phyloP scores from a whole-genome alignment of 108 stramenopile species.

The Conticribra weissflogii region DNA sequence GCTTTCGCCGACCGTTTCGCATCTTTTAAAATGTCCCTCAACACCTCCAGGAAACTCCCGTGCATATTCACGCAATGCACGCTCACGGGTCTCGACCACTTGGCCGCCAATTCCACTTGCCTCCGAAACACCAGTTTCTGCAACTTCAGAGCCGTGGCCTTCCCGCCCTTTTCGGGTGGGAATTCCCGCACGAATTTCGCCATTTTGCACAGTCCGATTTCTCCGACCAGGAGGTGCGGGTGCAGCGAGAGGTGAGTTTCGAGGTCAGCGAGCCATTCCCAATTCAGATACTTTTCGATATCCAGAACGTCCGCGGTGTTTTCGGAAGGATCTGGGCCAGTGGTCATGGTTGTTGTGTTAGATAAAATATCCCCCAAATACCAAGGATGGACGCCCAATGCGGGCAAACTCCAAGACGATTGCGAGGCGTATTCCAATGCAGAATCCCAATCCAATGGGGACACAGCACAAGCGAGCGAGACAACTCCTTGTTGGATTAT shows the following conservation, averaged over 20 bases:
- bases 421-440: constrained; percentile 63
- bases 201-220: constrained; percentile 85
- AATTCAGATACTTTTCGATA: constrained; percentile 27
- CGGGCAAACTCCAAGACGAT: constrained; percentile 53
- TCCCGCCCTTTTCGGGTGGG: constrained; percentile 56
- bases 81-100: constrained; percentile 67
- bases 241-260: constrained; percentile 62
- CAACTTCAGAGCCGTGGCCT: constrained; percentile 62
- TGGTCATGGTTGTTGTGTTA: constrained; percentile 14
- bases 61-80: constrained; percentile 87
- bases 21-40: constrained; percentile 49
- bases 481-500: constrained; percentile 22
- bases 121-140: constrained; percentile 70
- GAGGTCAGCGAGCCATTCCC: constrained; percentile 65
- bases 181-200: constrained; percentile 72
- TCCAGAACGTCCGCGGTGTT: too few relatives aligned
- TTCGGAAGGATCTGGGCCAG: too few relatives aligned
- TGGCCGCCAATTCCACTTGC: constrained; percentile 75
- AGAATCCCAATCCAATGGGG: constrained; percentile 67
- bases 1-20: constrained; percentile 16
- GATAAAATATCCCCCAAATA: constrained; percentile 56
- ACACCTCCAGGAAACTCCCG: constrained; percentile 53
- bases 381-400: constrained; percentile 85
- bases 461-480: constrained; percentile 70
- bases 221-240: constrained; percentile 73